Evolutionary conservation across 2,329 filamentous ascomycete genomes (phyloP).

Genomic region (Beauveria brongniartii): DNA sequence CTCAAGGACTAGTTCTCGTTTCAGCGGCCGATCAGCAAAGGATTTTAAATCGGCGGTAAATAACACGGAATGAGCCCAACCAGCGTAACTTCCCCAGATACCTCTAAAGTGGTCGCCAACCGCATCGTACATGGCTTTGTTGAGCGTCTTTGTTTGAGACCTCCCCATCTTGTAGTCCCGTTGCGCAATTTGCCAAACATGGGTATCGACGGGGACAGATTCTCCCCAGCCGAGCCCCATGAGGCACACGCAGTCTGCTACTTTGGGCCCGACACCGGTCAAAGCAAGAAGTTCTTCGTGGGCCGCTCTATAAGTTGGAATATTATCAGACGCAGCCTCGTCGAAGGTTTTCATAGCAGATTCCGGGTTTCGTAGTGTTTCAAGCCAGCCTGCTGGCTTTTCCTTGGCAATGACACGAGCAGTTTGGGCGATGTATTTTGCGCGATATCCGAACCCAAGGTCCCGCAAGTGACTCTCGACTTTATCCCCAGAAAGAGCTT

Average conservation of each 20-base stretch:
- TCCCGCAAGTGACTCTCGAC: conserved; percentile 74
- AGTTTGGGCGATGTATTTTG: conserved; percentile 85
- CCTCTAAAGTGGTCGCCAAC: conserved; percentile 83
- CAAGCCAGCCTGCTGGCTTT: conserved; percentile 66
- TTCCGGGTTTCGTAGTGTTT: conserved; percentile 70
- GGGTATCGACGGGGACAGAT: conserved; percentile 91
- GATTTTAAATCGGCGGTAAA: conserved; percentile 88
- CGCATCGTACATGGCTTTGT: conserved; percentile 79
- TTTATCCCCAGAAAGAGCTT: conserved; percentile 60
- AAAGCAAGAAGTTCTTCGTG: conserved; percentile 73
- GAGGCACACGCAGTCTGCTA: conserved; percentile 90
- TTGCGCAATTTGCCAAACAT: conserved; percentile 97
- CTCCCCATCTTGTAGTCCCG: conserved; percentile 92
- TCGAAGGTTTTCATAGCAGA: conserved; percentile 37
- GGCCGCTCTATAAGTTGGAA: conserved; percentile 64
- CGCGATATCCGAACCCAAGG: conserved; percentile 89
- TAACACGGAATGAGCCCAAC: conserved; percentile 95
- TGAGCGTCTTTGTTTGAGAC: conserved; percentile 75
- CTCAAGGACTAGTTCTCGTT: conserved; percentile 9
- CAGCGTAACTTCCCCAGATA: conserved; percentile 88
- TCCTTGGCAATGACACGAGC: conserved; percentile 64
- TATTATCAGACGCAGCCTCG: conserved; percentile 36
- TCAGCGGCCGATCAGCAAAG: conserved; percentile 57
- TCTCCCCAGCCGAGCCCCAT: conserved; percentile 97
- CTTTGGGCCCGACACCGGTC: conserved; percentile 90